Evolutionary conservation across 345 rosid species (phyloP).

Genomic region (Murraya paniculata): DNA sequence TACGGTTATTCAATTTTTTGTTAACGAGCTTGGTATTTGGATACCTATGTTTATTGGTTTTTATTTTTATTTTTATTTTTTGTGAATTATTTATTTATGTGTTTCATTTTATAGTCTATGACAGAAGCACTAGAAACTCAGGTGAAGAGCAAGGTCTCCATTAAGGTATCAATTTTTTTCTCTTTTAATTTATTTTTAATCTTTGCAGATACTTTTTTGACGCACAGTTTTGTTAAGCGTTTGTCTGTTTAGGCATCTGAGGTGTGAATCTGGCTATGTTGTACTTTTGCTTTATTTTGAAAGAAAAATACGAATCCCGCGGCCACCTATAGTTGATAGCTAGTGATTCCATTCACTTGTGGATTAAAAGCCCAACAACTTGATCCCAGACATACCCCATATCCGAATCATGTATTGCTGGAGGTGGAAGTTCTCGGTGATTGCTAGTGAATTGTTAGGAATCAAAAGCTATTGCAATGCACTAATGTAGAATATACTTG

Average conservation of each 20-base stretch:
- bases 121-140: slow-evolving; percentile 90
- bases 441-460: slow-evolving; percentile 1
- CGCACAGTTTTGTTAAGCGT: too few species aligned
- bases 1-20: slow-evolving; percentile 10
- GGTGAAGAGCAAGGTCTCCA: slow-evolving; percentile 88
- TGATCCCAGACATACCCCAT: not conserved
- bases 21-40: not conserved
- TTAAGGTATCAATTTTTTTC: slow-evolving; percentile 49
- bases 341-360: not conserved
- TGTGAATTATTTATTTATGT: not conserved
- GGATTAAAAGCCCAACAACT: not conserved
- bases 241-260: not conserved
- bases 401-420: not conserved
- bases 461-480: not conserved
- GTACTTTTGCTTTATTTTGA: not conserved
- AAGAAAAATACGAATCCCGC: not conserved
- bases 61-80: not conserved
- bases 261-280: not conserved
- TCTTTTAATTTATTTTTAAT: not conserved
- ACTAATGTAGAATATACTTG: not conserved
- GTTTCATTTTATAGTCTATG: slow-evolving; percentile 61
- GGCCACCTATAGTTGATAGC: not conserved
- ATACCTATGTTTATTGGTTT: not conserved
- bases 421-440: not conserved
- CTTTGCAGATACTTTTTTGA: not conserved